A percentile compares a stretch with the other conserved stretches of the same genome.
phyloP scores from a whole-genome alignment of 1,284 basidiomycete species.

The Heimioporus retisporus region DNA sequence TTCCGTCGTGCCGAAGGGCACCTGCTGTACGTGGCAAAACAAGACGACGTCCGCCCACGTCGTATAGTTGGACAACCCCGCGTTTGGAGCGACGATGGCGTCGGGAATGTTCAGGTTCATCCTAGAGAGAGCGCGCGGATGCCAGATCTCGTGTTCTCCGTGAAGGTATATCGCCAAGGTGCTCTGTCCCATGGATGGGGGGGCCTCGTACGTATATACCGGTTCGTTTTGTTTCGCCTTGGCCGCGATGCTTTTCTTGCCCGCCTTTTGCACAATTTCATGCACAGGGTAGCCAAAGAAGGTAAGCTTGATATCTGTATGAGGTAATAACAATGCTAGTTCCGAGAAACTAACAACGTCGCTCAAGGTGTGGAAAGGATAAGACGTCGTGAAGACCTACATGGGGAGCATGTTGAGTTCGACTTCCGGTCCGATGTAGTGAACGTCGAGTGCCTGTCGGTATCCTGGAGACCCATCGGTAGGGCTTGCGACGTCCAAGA shows the following conservation, averaged over 20 bases:
- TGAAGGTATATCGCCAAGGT: constrained; percentile 45
- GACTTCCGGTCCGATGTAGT: constrained; percentile 51
- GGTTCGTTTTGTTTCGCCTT: constrained; percentile 39
- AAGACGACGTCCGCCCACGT: constrained; percentile 48
- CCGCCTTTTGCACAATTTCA: constrained; percentile 40
- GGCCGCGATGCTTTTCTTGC: constrained; percentile 35
- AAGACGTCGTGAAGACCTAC: constrained; percentile 38
- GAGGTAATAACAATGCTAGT: constrained; percentile 51
- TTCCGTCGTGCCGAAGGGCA: constrained; percentile 54
- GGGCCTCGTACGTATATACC: constrained; percentile 49
- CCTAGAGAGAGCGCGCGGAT: constrained; percentile 35
- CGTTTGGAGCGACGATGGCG: constrained; percentile 51
- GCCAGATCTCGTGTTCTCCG: constrained; percentile 44
- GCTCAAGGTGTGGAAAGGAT: background rate
- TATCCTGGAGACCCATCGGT: constrained; percentile 28
- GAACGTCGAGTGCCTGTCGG: constrained; percentile 43
- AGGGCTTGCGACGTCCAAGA: constrained; percentile 44
- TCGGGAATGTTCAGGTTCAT: constrained; percentile 36
- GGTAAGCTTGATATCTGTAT: constrained; percentile 48
- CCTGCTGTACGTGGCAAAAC: constrained; percentile 36
- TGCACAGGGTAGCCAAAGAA: constrained; percentile 6
- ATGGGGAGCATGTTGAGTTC: constrained; percentile 56
- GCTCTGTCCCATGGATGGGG: constrained; percentile 46
- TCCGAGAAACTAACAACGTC: constrained; percentile 49
- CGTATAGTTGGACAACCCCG: constrained; percentile 49